Percentiles rank a stretch among this genome's conserved stretches.
Evolutionary conservation across 2,329 filamentous ascomycete species (phyloP).

Genomic region (Penicillium sclerotiorum): DNA sequence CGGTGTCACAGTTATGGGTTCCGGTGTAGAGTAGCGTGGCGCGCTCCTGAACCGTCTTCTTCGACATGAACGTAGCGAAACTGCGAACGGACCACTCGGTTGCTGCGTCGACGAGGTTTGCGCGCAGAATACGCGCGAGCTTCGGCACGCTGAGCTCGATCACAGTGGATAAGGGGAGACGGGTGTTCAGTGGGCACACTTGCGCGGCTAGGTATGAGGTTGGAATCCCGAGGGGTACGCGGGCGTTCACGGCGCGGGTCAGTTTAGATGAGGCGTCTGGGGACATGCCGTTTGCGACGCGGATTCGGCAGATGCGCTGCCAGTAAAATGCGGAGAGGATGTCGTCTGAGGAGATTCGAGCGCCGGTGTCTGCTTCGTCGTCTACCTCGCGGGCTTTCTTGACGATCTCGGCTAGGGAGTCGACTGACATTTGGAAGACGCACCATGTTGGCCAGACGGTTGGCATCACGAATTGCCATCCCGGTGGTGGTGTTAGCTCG

Average conservation of each 20-base stretch:
- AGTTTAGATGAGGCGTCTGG: neutral
- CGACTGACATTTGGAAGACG: neutral
- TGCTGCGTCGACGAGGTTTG: neutral
- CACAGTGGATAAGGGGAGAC: neutral
- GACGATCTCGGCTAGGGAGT: neutral
- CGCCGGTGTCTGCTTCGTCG: too few relatives aligned
- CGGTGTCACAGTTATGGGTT: neutral
- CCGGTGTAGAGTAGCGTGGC: neutral
- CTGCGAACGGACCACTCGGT: conserved; percentile 12
- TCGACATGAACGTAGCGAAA: conserved; percentile 20
- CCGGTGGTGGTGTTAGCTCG: neutral
- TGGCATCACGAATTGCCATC: neutral
- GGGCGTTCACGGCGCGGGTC: neutral
- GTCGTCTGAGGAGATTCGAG: neutral
- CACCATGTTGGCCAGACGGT: neutral
- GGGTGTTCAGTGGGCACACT: neutral
- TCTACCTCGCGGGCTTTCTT: neutral
- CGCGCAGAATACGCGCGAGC: neutral
- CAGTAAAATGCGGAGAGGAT: neutral
- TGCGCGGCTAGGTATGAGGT: neutral
- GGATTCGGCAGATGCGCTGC: neutral
- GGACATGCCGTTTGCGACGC: neutral
- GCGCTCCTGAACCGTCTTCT: neutral
- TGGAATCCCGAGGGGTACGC: neutral
- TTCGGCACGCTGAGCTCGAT: neutral